Base-by-base conservation (phyloP, 805 yeast genomes). In the Spathaspora passalidarum region DNA sequence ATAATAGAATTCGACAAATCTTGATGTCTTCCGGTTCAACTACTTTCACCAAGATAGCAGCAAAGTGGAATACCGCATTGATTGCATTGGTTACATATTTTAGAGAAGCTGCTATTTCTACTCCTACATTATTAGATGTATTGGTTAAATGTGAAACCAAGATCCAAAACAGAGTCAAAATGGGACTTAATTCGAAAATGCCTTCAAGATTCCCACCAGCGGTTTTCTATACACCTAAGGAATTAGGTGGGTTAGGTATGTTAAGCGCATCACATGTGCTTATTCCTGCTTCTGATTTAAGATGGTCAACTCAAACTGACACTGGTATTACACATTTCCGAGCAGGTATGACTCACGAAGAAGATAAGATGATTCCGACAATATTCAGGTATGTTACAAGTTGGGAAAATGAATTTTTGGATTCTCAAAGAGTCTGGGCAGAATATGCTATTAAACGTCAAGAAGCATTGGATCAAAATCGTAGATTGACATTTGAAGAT, bases 181-280 rank as follows among this genome's bases (percentile, higher is more conserved):
- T 92, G 69, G 99, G 99, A 0, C 74, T 94, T 49, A 94, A 94
- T 57, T 92, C 98, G 11, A 94, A 94, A 65, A 94, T 94, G 99
- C 99, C 99, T 0, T 84, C 97, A 0, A 75, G 99, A 46, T 94
- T 94, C 68, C 99, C 99, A 2, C 99, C 99, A 0, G 97, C 97
- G 2, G 99, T 94, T 0, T 94, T 94, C 58, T 94, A 94, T 61
- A 90, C 99, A 0, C 99, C 99, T 0, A 92, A 91, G 55, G 99
- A 94, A 62, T 69, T 94, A 2, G 99, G 99, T 42, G 99, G 99
- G 38, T 69, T 94, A 38, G 99, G 99, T 20, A 94, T 94, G 99
- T 71, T 94, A 20, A 88, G 96, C 73, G 98, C 98, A 0, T 88
- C 97, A 11, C 99, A 94, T 62, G 88, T 94, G 42, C 72, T 94